phyloP scores from a whole-genome alignment of 73 alveolate genomes.

The Uronychia binucleata region DNA sequence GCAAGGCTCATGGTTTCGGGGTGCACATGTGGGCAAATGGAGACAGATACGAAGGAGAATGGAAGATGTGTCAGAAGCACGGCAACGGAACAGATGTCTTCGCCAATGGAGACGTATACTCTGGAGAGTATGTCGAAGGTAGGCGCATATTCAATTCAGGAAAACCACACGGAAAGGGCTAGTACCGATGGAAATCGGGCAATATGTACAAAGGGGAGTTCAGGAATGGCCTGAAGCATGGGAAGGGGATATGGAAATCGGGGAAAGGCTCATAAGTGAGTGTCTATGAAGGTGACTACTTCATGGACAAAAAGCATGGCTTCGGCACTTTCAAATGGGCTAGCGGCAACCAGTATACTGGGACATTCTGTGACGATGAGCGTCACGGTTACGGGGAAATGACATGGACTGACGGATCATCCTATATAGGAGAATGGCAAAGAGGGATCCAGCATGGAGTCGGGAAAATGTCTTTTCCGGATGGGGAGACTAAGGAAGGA shows the following conservation, averaged over 20 bases:
- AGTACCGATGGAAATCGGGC: background rate
- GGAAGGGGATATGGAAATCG: constrained; percentile 43
- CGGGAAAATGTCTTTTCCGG: constrained; percentile 15
- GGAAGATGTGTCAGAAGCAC: constrained; percentile 54
- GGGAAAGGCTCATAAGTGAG: background rate
- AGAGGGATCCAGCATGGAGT: constrained; percentile 46
- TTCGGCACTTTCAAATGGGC: no score
- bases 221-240: constrained; percentile 48
- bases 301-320: constrained; percentile 15
- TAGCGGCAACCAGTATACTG: no score
- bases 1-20: constrained; percentile 69
- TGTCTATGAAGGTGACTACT: constrained; percentile 27
- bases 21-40: constrained; percentile 50
- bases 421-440: constrained; percentile 6
- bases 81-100: constrained; percentile 61
- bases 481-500: constrained; percentile 12
- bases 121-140: constrained; percentile 10
- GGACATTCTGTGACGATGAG: no score
- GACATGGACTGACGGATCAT: constrained; percentile 19
- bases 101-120: constrained; percentile 35
- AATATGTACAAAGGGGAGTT: constrained; percentile 51
- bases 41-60: constrained; percentile 40
- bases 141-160: background rate
- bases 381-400: no score
- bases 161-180: background rate